Percentiles rank a stretch among this genome's conserved stretches.
Conservation (phyloP, 164 flowering plant species). For the Aristolochia contorta region DNA sequence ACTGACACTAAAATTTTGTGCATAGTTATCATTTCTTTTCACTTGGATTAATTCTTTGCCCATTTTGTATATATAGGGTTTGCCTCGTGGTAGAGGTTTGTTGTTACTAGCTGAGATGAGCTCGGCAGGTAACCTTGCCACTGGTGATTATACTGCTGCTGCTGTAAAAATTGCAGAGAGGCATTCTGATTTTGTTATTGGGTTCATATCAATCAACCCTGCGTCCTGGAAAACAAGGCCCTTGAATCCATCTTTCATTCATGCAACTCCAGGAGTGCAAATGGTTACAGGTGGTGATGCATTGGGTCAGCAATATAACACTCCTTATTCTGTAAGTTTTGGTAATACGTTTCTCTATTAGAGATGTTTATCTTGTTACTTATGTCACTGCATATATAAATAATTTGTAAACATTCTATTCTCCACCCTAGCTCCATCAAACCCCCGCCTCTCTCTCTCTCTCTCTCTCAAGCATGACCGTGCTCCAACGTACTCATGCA, state of each 20-base stretch:
- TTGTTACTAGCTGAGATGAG: slow-evolving; percentile 98
- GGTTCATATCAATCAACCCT: slow-evolving; percentile 93
- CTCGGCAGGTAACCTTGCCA: slow-evolving; percentile 93
- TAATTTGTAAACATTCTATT: background rate
- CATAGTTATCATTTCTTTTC: background rate
- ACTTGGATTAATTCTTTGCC: background rate
- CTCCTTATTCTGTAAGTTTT: slow-evolving; percentile 89
- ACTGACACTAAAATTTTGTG: too few species aligned
- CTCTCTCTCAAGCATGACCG: too few species aligned
- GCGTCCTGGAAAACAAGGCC: slow-evolving; percentile 86
- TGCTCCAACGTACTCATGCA: too few species aligned
- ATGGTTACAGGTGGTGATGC: slow-evolving; percentile 89
- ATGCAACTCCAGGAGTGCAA: slow-evolving; percentile 58
- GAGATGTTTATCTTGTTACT: background rate
- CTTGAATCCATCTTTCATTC: slow-evolving; percentile 66
- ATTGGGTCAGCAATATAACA: slow-evolving; percentile 91
- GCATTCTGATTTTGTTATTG: slow-evolving; percentile 93
- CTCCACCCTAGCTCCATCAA: too few species aligned
- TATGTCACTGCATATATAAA: background rate
- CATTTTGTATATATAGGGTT: slow-evolving; percentile 41
- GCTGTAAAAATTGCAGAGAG: slow-evolving; percentile 84
- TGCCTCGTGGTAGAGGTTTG: slow-evolving; percentile 85
- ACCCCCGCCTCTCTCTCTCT: too few species aligned
- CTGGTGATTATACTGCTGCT: slow-evolving; percentile 90
- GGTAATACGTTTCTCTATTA: slow-evolving; percentile 15